Base-by-base conservation (phyloP, 441 rosid genomes). In the Eutrema salsugineum region DNA sequence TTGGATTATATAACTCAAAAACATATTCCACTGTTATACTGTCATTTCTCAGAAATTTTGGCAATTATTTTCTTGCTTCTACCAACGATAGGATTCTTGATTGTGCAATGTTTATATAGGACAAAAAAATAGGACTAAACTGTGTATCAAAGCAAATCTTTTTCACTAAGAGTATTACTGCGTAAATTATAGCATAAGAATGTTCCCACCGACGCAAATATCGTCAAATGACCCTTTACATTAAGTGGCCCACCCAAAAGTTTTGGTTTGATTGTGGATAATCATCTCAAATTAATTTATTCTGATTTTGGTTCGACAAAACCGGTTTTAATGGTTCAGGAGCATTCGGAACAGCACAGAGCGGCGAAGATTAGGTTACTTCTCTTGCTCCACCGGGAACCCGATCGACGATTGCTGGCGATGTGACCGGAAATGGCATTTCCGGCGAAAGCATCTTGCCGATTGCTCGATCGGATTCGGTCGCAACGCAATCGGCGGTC, bases 331-430 rank as follows among this genome's bases (percentile, higher is more conserved):
- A 19, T 36, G 60, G 39, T 53, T 24, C 60, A 81, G 85, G 79
- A 77, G 68, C 68, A 83, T 75, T 6, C 74, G 71, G 1, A 77
- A 77, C 74, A 82, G 82, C 61, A 80, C 87, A 6, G 77, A 32
- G 2, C 70, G 84, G 61, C 68, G 88, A 39, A 78, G 58, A 14
- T 61, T 84, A 43, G 88, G 84, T 1, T 84, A 70, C n/a, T 84
- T 84, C 73, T 84, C 88, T 0, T 84, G 88, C 57, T 60, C 70
- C 9, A 84, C 86, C 15, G 88, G 86, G 5, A 84, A 84, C 28
- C 82, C 86, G 5, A 78, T 84, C 33, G 88, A 84, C 47, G 88
- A 84, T 49, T 84, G 88, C 46, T 84, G 86, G 88, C 79, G 88
- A 10, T 84, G 88, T 28, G 86, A 84, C 60, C 77, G 77, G 15